Conservation (phyloP, 1,284 basidiomycete species). For the Naganishia sp. region DNA sequence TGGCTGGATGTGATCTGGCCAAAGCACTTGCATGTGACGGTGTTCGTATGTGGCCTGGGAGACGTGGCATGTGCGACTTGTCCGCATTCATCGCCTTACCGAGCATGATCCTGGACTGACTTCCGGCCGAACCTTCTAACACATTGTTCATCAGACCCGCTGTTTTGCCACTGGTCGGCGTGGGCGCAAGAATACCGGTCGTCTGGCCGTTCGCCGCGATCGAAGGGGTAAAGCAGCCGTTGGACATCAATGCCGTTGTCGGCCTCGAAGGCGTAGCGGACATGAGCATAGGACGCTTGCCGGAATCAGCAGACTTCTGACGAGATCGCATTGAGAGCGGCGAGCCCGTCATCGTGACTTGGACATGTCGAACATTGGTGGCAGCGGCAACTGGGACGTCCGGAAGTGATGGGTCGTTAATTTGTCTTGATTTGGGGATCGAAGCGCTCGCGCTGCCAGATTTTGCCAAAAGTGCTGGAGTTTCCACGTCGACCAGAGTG, state of each 20-base stretch:
- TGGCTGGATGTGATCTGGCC: background rate
- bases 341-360: conserved; percentile 16
- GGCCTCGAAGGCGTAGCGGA: conserved; percentile 10
- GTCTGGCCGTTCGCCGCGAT: background rate
- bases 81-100: background rate
- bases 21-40: conserved; percentile 5
- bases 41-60: conserved; percentile 16
- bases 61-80: conserved; percentile 8
- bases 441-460: no score
- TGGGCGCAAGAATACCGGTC: conserved; percentile 6
- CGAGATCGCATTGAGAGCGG: conserved; percentile 2
- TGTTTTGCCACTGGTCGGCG: conserved; percentile 10
- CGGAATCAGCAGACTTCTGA: background rate
- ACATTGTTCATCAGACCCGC: conserved; percentile 24
- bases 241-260: background rate
- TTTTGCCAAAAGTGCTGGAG: no score
- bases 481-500: conserved; percentile 42
- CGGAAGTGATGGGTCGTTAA: no score
- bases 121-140: conserved; percentile 1
- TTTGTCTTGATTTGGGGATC: no score
- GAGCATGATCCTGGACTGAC: conserved; percentile 8
- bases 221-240: conserved; percentile 17
- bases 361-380: conserved; percentile 8
- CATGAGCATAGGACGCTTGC: conserved; percentile 4
- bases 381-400: background rate